Base-by-base conservation (phyloP, 2,329 filamentous ascomycete species). In the Pseudogymnoascus sp. region DNA sequence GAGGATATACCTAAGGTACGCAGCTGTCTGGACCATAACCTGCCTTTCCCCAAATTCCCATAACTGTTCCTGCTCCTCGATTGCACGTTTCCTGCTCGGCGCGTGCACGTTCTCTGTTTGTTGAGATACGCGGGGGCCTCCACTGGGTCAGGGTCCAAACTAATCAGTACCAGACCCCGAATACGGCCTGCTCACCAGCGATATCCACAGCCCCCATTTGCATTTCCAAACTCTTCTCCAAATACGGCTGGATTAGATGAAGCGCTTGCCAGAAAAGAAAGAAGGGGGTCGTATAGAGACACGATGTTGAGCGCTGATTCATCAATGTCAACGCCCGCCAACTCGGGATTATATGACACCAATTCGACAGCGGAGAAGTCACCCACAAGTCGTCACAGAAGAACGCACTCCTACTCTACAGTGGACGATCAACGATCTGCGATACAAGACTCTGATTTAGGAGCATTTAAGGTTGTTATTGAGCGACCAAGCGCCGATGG, bases 401-500 rank as follows among this genome's bases (percentile, higher is more conserved):
- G 89, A 68, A 86, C 90, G 19, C 80, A 88, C 70, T 96, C 92
- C 0, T 90, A 92, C 72, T 92, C 90, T 36, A 93, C 89, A 5
- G 78, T 89, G 63, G 88, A 87, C 60, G 90, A 92, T n/a, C 68
- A 81, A 83, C 57, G 80, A 75, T 64, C 73, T 74, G 39, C 79
- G 77, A 62, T 80, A 79, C 67, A 81, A 81, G 69, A 69, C 36
- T 79, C 81, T 19, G 86, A 89, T 65, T 80, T 81, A 2, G 89
- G 88, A 36, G 89, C 86, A 64, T 88, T 95, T 75, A 92, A 89
- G 73, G 86, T 96, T 39, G 83, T 93, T 66, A 93, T 96, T 71
- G 89, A 92, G 62, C 84, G 90, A 67, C 84, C 90, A 8, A 80
- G 82, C 25, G 82, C 84, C 51, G 83, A 84, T 31, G 72, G 75